Base-by-base conservation (phyloP, 768 basidiomycete species). In the Mrakia hoshinonis region DNA sequence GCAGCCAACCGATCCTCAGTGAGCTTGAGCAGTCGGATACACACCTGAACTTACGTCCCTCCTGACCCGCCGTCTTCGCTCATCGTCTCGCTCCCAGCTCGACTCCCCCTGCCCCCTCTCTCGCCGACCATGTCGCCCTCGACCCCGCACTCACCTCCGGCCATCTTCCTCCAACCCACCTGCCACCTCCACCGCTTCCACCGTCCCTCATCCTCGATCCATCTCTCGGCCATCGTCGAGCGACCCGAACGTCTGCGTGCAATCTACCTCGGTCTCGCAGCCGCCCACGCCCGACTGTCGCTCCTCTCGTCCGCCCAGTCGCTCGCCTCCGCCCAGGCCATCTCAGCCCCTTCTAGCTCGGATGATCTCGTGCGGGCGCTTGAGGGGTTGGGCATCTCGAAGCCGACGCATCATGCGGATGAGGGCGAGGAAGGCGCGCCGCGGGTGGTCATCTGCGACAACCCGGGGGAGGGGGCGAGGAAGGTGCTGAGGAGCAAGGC, bases 241-340 rank as follows among this genome's bases (percentile, higher is more conserved):
- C 84, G 91, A 12, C 94, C 94, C 0, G 90, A 96, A 77, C 86
- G 95, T 29, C 81, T 98, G 34, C 85, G 88, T 62, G 93, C 93
- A 0, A 86, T 97, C 63, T 86, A 87, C 74, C 76, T 90, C 5
- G 95, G 94, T 1, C 82, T 96, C 10, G 84, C 92, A 2, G 89
- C 89, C 9, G 90, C 89, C 0, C 82, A 91, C 24, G 85, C 92
- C 9, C 85, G 88, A 62, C 80, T 92, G 4, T 88, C 90, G 75
- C 82, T 82, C 62, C 68, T 78, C 12, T 72, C 73, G 54, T 47
- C 74, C 6, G 82, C 84, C 69, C 83, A 83, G 52, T 7, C 49
- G 0, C 78, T 87, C 0, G 82, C 79, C 1, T 34, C 48, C 10
- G 46, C 51, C 22, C 48, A 66, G 49, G 46, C 65, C 0, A 29